These are phyloP conservation scores for Fusarium nisikadoi DNA, from an alignment of 2,329 filamentous ascomycete genomes.

Conservation along the genomic window DNA sequence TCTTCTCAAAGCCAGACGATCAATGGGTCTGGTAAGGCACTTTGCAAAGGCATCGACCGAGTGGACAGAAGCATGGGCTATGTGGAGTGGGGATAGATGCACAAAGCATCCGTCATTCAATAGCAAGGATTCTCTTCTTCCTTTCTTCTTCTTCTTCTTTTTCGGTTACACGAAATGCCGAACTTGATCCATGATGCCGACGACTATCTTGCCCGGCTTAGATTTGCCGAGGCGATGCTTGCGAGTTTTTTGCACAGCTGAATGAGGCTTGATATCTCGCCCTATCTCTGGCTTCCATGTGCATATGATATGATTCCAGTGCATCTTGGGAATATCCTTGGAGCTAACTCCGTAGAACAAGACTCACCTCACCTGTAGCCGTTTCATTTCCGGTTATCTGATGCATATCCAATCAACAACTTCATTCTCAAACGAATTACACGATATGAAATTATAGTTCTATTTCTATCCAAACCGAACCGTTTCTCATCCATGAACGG, in stretches of 20 bases:
- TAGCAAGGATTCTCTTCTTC: constrained; percentile 10
- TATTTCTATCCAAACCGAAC: not conserved
- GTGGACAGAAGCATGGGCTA: not conserved
- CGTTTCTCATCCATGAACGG: not conserved
- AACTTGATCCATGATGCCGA: constrained; percentile 13
- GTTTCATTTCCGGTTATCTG: constrained; percentile 2
- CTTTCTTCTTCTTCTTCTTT: not conserved
- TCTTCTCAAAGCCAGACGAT: constrained; percentile 17
- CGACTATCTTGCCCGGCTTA: not conserved
- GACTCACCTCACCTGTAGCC: not conserved
- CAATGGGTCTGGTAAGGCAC: constrained; percentile 14
- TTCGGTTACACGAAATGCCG: constrained; percentile 6
- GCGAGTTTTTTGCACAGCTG: not conserved
- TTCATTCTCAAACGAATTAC: not conserved
- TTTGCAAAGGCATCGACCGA: not conserved
- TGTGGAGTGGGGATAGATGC: constrained; percentile 19
- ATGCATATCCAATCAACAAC: not conserved
- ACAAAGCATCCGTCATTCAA: constrained; percentile 1
- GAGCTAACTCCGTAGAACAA: not conserved
- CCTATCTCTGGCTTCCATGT: not conserved
- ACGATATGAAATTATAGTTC: not conserved
- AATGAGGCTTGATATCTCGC: constrained; percentile 8
- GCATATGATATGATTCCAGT: not conserved
- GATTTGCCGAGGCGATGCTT: not conserved
- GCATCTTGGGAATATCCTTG: not conserved